Evolutionary conservation across 805 yeast genomes (phyloP).

Genomic region (Pichia deserticola): DNA sequence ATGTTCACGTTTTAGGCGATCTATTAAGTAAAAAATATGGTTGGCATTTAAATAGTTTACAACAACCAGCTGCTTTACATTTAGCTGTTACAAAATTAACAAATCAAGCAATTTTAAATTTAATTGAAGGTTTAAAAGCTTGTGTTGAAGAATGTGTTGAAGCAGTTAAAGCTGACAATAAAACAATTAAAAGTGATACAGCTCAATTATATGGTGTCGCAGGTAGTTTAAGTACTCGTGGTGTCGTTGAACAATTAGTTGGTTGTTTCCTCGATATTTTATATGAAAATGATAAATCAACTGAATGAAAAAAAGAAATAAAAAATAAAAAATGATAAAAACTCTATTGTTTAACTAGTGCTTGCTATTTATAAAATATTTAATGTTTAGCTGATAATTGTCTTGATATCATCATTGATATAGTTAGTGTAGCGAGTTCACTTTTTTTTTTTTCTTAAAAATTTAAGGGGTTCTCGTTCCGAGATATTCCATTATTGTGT

Average conservation of each 20-base stretch:
- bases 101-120: constrained; percentile 50
- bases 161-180: constrained; percentile 9
- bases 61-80: constrained; percentile 86
- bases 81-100: constrained; percentile 78
- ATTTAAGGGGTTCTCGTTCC: no score
- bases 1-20: constrained; percentile 78
- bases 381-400: no score
- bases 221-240: constrained; percentile 76
- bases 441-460: no score
- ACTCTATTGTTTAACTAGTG: no score
- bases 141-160: constrained; percentile 35
- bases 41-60: constrained; percentile 87
- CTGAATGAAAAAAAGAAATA: neutral
- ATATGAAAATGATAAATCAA: constrained; percentile 41
- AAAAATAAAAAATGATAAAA: neutral
- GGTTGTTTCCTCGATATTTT: constrained; percentile 76
- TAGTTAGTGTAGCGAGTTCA: no score
- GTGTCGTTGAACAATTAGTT: constrained; percentile 74
- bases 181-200: constrained; percentile 42
- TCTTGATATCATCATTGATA: no score
- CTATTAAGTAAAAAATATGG: constrained; percentile 48
- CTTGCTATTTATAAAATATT: no score
- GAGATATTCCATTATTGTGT: no score
- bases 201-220: constrained; percentile 95
- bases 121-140: constrained; percentile 44